Conservation (phyloP, 2,329 filamentous ascomycete species). For the Penicillium sp. region DNA sequence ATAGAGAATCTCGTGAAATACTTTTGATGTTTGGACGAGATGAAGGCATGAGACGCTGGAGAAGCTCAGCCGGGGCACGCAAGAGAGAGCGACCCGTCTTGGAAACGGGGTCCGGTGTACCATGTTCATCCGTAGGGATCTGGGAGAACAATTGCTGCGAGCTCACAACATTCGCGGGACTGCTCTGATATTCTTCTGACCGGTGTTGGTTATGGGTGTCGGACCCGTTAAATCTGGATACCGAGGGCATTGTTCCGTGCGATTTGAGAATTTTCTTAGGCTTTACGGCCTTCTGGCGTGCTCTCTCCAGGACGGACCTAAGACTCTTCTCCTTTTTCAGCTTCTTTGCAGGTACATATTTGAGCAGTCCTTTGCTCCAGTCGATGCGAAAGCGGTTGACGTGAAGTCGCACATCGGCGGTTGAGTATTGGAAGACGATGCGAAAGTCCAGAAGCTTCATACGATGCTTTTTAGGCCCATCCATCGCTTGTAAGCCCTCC, state of each 20-base stretch:
- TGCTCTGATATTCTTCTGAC: background rate
- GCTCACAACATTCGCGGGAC: background rate
- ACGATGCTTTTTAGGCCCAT: slow-evolving; percentile 25
- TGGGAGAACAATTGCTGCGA: slow-evolving; percentile 19
- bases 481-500: slow-evolving; percentile 16
- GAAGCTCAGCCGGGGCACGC: slow-evolving; percentile 6
- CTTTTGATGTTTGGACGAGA: background rate
- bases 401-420: slow-evolving; percentile 25
- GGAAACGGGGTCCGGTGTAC: background rate
- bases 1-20: background rate
- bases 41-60: slow-evolving; percentile 5
- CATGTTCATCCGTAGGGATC: background rate
- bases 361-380: slow-evolving; percentile 17
- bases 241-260: background rate
- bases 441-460: slow-evolving; percentile 36
- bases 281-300: slow-evolving; percentile 10
- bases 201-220: slow-evolving; percentile 10
- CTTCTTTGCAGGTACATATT: slow-evolving; percentile 16
- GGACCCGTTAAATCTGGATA: slow-evolving; percentile 6
- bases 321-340: slow-evolving; percentile 20
- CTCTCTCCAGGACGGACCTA: slow-evolving; percentile 16
- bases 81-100: background rate
- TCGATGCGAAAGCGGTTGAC: slow-evolving; percentile 27
- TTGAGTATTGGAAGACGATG: slow-evolving; percentile 33
- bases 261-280: background rate